Percentiles rank a stretch among this genome's conserved stretches.
phyloP scores from a whole-genome alignment of 441 rosid genomes.

The Bruguiera hainesii region DNA sequence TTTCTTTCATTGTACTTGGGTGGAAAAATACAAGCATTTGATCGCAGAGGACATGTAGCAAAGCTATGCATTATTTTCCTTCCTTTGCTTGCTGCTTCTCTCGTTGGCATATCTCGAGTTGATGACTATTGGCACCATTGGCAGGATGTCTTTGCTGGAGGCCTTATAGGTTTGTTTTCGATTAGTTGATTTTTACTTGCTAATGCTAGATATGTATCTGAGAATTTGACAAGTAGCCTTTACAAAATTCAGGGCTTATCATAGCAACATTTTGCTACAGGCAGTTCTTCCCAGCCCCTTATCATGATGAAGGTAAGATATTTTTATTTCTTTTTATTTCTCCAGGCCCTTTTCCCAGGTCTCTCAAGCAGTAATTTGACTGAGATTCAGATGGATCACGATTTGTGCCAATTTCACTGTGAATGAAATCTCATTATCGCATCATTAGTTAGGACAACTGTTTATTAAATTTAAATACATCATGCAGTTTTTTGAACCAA shows the following conservation, averaged over 20 bases:
- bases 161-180: conserved; percentile 49
- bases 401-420: too few species aligned
- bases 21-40: conserved; percentile 72
- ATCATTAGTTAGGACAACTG: too few species aligned
- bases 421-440: too few species aligned
- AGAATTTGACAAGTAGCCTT: background rate
- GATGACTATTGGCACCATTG: conserved; percentile 99
- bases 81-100: conserved; percentile 71
- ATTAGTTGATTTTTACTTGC: background rate
- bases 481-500: too few species aligned
- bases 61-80: conserved; percentile 69
- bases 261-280: conserved; percentile 65
- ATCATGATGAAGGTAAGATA: conserved; percentile 51
- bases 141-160: conserved; percentile 89
- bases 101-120: conserved; percentile 79
- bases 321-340: background rate
- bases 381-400: too few species aligned
- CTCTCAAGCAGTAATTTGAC: background rate
- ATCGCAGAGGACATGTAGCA: conserved; percentile 75
- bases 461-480: too few species aligned
- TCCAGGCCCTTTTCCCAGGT: background rate
- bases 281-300: conserved; percentile 76
- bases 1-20: conserved; percentile 65
- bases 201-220: background rate
- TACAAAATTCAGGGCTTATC: conserved; percentile 37